Evolutionary conservation across 2,329 filamentous ascomycete species (phyloP).

Genomic region (Fusarium lyarnte): DNA sequence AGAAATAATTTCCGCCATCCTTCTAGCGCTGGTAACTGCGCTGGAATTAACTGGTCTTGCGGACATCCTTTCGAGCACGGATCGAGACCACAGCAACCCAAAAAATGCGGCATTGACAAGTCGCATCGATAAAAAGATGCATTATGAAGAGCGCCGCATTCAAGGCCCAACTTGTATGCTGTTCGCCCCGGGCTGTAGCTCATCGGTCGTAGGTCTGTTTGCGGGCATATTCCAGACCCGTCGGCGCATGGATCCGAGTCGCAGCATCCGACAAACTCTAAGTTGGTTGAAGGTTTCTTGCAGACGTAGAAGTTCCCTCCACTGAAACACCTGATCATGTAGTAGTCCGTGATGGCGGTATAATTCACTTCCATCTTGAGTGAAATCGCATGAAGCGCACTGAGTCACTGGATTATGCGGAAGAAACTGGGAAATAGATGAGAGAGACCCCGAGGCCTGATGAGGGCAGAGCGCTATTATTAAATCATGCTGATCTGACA

Average conservation of each 20-base stretch:
- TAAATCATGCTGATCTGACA: not conserved
- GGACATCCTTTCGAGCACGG: not conserved
- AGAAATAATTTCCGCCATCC: not conserved
- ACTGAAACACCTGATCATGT: not conserved
- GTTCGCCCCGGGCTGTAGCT: not conserved
- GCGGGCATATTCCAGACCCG: not conserved
- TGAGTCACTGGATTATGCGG: not conserved
- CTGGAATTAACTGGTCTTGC: not conserved
- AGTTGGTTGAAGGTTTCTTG: not conserved
- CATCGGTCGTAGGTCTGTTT: not conserved
- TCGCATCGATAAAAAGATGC: not conserved
- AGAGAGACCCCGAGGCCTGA: not conserved
- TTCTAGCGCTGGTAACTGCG: not conserved
- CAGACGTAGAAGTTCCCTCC: not conserved
- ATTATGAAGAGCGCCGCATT: not conserved
- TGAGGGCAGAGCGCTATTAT: not conserved
- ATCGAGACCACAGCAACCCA: not conserved
- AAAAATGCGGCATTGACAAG: not conserved
- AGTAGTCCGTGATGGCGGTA: not conserved
- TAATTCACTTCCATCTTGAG: not conserved
- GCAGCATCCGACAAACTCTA: not conserved
- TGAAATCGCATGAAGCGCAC: not conserved
- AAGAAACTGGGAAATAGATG: not conserved
- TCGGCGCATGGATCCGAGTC: not conserved
- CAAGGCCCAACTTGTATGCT: not conserved